These are phyloP conservation scores for Epipyxis sp. DNA, from an alignment of 108 stramenopile species.

Conservation along the genomic window DNA sequence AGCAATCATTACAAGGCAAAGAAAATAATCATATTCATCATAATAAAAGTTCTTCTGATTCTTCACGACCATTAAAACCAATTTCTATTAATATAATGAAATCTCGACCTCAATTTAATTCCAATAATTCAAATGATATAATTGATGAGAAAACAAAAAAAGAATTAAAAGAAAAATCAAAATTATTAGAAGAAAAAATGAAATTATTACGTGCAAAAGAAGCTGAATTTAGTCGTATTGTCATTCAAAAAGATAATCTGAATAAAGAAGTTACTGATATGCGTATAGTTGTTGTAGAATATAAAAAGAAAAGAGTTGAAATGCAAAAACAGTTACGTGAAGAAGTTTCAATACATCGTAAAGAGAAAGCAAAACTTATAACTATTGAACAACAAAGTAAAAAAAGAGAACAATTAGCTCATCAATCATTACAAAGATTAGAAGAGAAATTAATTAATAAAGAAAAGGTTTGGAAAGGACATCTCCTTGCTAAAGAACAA, in stretches of 20 bases:
- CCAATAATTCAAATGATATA: not conserved
- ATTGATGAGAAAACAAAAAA: not conserved
- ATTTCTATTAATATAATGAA: too few relatives aligned
- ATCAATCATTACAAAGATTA: not conserved
- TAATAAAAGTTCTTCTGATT: too few relatives aligned
- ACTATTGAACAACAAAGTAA: not conserved
- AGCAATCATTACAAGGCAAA: too few relatives aligned
- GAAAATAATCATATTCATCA: too few relatives aligned
- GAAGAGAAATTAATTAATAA: not conserved
- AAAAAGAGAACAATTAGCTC: not conserved
- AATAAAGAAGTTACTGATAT: not conserved
- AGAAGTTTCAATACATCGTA: not conserved
- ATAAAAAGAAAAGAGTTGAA: not conserved
- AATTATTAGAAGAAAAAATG: constrained; percentile 7
- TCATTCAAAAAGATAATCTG: not conserved
- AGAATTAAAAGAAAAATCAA: not conserved
- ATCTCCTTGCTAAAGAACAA: not conserved
- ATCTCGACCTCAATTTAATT: too few relatives aligned
- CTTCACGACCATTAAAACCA: constrained; percentile 3
- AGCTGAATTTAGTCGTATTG: not conserved
- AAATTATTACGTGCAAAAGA: not conserved
- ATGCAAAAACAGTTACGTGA: not conserved
- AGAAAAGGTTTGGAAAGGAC: not conserved
- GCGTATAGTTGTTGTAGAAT: not conserved
- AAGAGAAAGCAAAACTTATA: not conserved